Evolutionary conservation across 1,284 basidiomycete genomes (phyloP).

Genomic region (Psilocybe mexicana): DNA sequence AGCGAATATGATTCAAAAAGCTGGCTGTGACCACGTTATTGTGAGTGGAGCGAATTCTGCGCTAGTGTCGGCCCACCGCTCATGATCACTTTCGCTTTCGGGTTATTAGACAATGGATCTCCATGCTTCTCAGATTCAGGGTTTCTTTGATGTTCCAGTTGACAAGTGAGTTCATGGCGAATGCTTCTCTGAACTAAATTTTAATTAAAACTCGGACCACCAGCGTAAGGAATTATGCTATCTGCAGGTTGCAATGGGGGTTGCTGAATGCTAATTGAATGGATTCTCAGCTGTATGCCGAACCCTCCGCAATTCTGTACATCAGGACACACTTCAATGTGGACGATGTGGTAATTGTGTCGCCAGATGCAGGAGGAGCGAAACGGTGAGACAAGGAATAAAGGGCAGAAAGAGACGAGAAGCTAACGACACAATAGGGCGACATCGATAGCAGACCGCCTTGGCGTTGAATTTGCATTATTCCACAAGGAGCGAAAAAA

Average conservation of each 20-base stretch:
- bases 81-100: constrained; percentile 3
- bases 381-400: constrained; percentile 68
- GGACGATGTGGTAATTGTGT: constrained; percentile 92
- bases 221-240: constrained; percentile 23
- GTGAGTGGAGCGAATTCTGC: constrained; percentile 51
- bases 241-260: constrained; percentile 22
- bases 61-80: constrained; percentile 7
- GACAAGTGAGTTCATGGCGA: constrained; percentile 81
- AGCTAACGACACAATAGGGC: constrained; percentile 57
- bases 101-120: constrained; percentile 89
- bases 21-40: constrained; percentile 98
- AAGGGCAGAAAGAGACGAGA: constrained; percentile 12
- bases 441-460: constrained; percentile 94
- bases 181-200: constrained; percentile 10
- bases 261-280: constrained; percentile 26
- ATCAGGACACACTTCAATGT: constrained; percentile 91
- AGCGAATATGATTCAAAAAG: constrained; percentile 98
- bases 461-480: constrained; percentile 97
- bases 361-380: constrained; percentile 97
- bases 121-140: constrained; percentile 98
- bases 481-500: constrained; percentile 99
- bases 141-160: constrained; percentile 99
- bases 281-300: constrained; percentile 83
- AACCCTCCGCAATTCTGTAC: constrained; percentile 95
- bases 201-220: constrained; percentile 15